Evolutionary conservation across 495 filamentous ascomycete genomes (phyloP), one percentile per base, ranked within the genome.

Genomic region (Xylaria intraflava): DNA sequence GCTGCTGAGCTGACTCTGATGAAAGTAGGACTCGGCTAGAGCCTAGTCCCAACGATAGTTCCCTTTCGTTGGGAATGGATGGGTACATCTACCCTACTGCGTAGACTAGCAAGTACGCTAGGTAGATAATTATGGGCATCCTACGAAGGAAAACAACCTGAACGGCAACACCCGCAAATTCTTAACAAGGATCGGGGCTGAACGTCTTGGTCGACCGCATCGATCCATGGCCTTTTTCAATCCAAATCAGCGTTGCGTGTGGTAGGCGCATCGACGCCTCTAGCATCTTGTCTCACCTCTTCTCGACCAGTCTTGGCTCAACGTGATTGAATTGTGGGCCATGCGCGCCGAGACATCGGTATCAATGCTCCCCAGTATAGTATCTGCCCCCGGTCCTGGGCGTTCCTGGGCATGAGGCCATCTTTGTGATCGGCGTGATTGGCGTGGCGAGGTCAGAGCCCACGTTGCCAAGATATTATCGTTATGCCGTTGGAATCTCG

Each of bases 331-430:
- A 49, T 29, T 43, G 45, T 24, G 20, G 36, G 31, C 45, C 31
- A 55, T 43, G 52, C 31, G 35, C 41, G 52, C 52, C 52, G 47
- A 55, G 52, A 45, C n/a, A 36, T 46, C n/a, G 35, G 33, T 53
- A 39, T 47, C 36, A 27, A 38, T 38, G 35, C 33, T 16, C 19
- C 10, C 33, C 26, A 20, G 29, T 42, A 44, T 26, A 20, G 29
- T 42, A 44, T 42, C 47, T 5, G 8, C 43, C 36, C 51, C 51
- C 36, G 45, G 44, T 55, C 45, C 49, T 55, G 45, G 52, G 22
- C 42, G 35, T 27, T 36, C 29, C 35, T 38, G 24, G 29, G 23
- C 36, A 23, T 26, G 46, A 20, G 7, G 39, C 23, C 19, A 24
- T 20, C 22, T 14, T 20, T 42, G 31, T 42, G 17, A 6, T 42